phyloP scores from a whole-genome alignment of 176 grass and related monocot genomes.

The Pharus latifolius region DNA sequence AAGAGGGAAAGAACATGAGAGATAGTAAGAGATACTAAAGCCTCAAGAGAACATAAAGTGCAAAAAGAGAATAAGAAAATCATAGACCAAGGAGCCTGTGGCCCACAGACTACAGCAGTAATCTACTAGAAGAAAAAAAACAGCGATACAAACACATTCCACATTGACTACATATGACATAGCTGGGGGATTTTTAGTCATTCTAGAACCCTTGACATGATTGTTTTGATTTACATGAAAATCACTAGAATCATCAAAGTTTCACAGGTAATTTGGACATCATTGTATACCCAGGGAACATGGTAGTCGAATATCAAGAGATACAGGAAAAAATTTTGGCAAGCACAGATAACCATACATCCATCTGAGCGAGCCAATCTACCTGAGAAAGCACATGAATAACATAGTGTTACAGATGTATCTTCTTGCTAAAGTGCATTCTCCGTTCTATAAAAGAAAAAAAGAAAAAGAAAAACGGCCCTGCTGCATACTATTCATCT shows the following conservation, averaged over 20 bases:
- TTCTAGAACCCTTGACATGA: constrained; percentile 4
- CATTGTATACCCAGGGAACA: not conserved
- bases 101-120: not conserved
- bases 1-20: not conserved
- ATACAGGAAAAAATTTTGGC: not conserved
- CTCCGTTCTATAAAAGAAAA: not conserved
- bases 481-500: not conserved
- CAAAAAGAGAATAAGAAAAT: not conserved
- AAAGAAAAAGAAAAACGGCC: too few species aligned
- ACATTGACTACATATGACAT: constrained; percentile 9
- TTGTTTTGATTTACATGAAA: not conserved
- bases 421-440: not conserved
- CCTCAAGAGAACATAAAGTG: not conserved
- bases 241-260: not conserved
- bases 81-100: constrained; percentile 2
- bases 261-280: not conserved
- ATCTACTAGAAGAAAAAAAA: not conserved
- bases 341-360: not conserved
- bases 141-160: not conserved
- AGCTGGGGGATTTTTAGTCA: not conserved
- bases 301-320: not conserved
- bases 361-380: not conserved
- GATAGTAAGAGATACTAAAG: not conserved
- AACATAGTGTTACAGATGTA: too few species aligned
- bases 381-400: too few species aligned